phyloP scores from a whole-genome alignment of 192 early-diverging fungal species.

The Rhizophagus prolifer region DNA sequence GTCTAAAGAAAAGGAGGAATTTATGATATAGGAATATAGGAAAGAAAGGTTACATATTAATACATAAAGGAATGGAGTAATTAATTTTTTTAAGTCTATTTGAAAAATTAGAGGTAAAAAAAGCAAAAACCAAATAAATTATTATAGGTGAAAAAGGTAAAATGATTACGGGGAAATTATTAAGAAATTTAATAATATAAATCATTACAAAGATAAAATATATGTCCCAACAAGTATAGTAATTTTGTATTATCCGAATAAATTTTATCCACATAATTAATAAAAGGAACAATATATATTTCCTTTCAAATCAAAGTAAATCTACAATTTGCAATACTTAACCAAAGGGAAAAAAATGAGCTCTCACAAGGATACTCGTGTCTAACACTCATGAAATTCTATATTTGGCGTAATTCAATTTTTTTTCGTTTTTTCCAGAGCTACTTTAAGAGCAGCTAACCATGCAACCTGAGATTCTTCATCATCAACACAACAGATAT shows the following conservation, averaged over 20 bases:
- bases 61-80: background rate
- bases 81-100: background rate
- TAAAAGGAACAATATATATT: background rate
- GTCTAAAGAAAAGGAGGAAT: too few species aligned
- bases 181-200: background rate
- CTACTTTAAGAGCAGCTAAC: conserved; percentile 52
- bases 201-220: too few species aligned
- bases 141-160: background rate
- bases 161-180: background rate
- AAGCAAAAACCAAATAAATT: background rate
- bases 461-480: conserved; percentile 48
- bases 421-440: conserved; percentile 10
- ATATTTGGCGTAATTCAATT: background rate
- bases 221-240: background rate
- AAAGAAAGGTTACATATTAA: background rate
- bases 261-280: background rate
- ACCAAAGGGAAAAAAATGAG: background rate
- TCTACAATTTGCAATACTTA: background rate
- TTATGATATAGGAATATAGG: background rate
- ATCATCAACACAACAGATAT: conserved; percentile 50
- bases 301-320: background rate
- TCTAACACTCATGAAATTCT: too few species aligned
- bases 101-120: background rate
- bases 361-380: too few species aligned
- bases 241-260: background rate